Evolutionary conservation across 2,329 filamentous ascomycete genomes (phyloP).

Genomic region (Decorospora gaudefroyi): DNA sequence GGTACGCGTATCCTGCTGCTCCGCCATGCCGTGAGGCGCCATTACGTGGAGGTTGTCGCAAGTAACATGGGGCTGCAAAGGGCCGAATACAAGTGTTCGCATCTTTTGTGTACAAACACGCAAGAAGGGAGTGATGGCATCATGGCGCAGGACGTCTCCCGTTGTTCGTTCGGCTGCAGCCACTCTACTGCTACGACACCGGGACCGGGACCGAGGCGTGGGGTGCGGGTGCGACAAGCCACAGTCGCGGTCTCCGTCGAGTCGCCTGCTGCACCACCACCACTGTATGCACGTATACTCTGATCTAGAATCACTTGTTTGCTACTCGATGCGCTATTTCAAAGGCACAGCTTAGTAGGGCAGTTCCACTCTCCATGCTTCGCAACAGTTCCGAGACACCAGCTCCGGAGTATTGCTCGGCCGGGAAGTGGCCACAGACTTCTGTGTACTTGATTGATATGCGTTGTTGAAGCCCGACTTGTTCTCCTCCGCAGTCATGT

Average conservation of each 20-base stretch:
- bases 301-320: neutral
- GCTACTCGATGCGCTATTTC: neutral
- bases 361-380: slow-evolving; percentile 11
- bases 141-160: slow-evolving; percentile 24
- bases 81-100: neutral
- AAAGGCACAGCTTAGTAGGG: neutral
- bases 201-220: slow-evolving; percentile 25
- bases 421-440: slow-evolving; percentile 19
- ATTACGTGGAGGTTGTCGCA: slow-evolving; percentile 41
- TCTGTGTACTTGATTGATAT: slow-evolving; percentile 9
- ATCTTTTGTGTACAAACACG: slow-evolving; percentile 2
- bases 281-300: slow-evolving; percentile 1
- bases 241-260: slow-evolving; percentile 18
- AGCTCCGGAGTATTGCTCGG: slow-evolving; percentile 20
- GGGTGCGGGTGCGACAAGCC: slow-evolving; percentile 38
- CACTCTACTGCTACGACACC: slow-evolving; percentile 18
- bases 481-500: slow-evolving; percentile 31
- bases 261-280: neutral
- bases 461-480: neutral
- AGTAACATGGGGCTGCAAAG: slow-evolving; percentile 14
- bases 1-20: slow-evolving; percentile 32
- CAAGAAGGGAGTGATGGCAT: slow-evolving; percentile 4
- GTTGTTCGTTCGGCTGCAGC: slow-evolving; percentile 15
- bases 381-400: slow-evolving; percentile 19
- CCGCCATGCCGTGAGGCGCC: slow-evolving; percentile 37